A percentile compares a stretch with the other conserved stretches of the same genome.
Evolutionary conservation across 1,284 basidiomycete species (phyloP).

Genomic region (Malassezia caprae): DNA sequence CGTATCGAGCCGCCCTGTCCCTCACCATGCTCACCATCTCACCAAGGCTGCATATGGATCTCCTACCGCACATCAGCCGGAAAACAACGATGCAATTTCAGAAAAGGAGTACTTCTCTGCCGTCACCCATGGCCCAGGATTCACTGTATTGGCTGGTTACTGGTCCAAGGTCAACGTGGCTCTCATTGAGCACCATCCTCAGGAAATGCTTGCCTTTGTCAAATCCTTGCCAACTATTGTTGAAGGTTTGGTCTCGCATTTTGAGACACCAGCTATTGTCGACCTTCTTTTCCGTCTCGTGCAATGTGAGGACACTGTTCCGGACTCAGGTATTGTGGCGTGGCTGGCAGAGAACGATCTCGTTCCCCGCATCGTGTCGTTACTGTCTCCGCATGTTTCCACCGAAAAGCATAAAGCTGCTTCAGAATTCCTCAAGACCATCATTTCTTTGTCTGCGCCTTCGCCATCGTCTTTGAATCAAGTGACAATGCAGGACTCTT

Average conservation of each 20-base stretch:
- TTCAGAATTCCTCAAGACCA: slow-evolving; percentile 83
- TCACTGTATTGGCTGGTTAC: slow-evolving; percentile 52
- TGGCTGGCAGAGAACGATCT: slow-evolving; percentile 81
- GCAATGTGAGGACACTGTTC: slow-evolving; percentile 77
- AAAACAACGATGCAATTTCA: background rate
- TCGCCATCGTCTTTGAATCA: slow-evolving; percentile 57
- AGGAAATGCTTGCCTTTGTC: slow-evolving; percentile 88
- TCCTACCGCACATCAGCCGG: background rate
- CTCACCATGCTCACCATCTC: slow-evolving; percentile 42
- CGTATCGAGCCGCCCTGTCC: slow-evolving; percentile 24
- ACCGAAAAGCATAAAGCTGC: slow-evolving; percentile 75
- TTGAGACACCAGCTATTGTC: slow-evolving; percentile 81
- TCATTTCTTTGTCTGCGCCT: slow-evolving; percentile 86
- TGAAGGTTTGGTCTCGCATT: slow-evolving; percentile 70
- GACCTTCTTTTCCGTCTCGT: slow-evolving; percentile 86
- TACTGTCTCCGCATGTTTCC: slow-evolving; percentile 69
- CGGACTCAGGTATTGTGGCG: slow-evolving; percentile 65
- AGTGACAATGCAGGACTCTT: slow-evolving; percentile 45
- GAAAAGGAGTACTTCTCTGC: slow-evolving; percentile 5
- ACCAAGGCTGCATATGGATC: slow-evolving; percentile 17
- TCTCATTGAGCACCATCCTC: slow-evolving; percentile 75
- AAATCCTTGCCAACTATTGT: slow-evolving; percentile 71
- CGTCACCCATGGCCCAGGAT: slow-evolving; percentile 49
- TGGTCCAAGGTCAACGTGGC: slow-evolving; percentile 75
- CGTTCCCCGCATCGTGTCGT: slow-evolving; percentile 67